Evolutionary conservation across 169 alveolate genomes (phyloP), one percentile per base, ranked within the genome.

Genomic region (Eimeria sp.): DNA sequence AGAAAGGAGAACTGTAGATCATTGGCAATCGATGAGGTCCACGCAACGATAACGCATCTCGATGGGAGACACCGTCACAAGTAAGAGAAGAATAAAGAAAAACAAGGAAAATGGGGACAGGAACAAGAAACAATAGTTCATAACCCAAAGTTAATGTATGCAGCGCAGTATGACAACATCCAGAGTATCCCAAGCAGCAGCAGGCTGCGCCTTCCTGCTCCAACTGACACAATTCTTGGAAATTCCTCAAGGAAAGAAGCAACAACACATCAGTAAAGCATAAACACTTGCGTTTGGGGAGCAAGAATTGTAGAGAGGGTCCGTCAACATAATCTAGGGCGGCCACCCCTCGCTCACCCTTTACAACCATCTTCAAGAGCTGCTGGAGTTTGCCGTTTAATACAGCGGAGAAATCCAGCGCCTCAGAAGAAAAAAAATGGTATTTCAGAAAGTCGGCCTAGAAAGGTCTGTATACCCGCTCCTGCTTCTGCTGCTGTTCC

Each of bases 331-430:
- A 25, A 6, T 34, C 34, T 14, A 27, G 34, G 34, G 83, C 22
- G 18, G 18, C 27, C 47, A 14, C 45, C 30, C 5, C 25, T 30
- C 67, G 18, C 89, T 51, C 89, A 80, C 89, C 67, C n/a, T 80
- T 80, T 18, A 47, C 67, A 5, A 63, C 89, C 89, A 80, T 80
- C 89, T 80, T 80, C 51, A 34, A 22, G 89, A 34, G 89, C 51
- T 45, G 25, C 89, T 80, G 43, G 45, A 47, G 34, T 63, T 80
- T 58, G 16, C 16, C 16, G 20, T 54, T 47, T 11, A 20, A 80
- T 80, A 80, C 67, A 45, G 34, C 47, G 34, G n/a, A 47, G 47
- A 43, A 45, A 6, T 47, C 25, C 89, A 80, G 67, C 89, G 67
- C 61, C 65, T 14, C 61, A 51, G 65, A 80, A 80, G 34, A 47